A percentile compares a stretch with the other conserved stretches of the same genome.
phyloP scores from a whole-genome alignment of 345 rosid genomes.

The Syzygium grande region DNA sequence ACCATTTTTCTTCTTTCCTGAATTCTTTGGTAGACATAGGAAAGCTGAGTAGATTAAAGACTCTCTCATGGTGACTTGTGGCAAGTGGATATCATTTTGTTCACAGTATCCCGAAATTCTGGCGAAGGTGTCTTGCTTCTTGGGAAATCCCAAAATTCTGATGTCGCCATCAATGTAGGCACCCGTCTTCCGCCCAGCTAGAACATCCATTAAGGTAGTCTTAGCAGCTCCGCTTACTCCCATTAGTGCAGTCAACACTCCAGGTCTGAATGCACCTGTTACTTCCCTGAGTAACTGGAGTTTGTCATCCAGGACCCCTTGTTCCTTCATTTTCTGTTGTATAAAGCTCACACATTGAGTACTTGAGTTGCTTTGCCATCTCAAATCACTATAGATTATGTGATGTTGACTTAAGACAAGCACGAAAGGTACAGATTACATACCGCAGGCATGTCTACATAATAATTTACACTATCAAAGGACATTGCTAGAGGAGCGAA shows the following conservation, averaged over 20 bases:
- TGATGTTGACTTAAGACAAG: background rate
- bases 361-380: background rate
- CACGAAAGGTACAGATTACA: background rate
- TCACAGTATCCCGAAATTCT: conserved; percentile 15
- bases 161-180: conserved; percentile 35
- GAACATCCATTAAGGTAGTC: conserved; percentile 40
- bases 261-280: conserved; percentile 36
- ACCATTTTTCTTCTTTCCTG: conserved; percentile 10
- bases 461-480: conserved; percentile 38
- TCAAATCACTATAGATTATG: background rate
- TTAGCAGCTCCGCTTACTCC: conserved; percentile 49
- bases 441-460: conserved; percentile 50
- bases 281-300: conserved; percentile 27
- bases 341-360: background rate
- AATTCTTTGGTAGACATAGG: conserved; percentile 16
- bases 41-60: conserved; percentile 15
- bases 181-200: conserved; percentile 34
- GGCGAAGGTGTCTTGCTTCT: conserved; percentile 24
- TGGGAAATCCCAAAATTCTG: conserved; percentile 30
- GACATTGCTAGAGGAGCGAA: conserved; percentile 54
- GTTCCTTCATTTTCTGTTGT: conserved; percentile 33
- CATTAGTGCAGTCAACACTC: conserved; percentile 34
- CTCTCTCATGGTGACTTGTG: conserved; percentile 12
- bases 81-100: conserved; percentile 15
- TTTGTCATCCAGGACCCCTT: conserved; percentile 27